Evolutionary conservation across 2,329 filamentous ascomycete species (phyloP).

Genomic region (Catunica adiposa): DNA sequence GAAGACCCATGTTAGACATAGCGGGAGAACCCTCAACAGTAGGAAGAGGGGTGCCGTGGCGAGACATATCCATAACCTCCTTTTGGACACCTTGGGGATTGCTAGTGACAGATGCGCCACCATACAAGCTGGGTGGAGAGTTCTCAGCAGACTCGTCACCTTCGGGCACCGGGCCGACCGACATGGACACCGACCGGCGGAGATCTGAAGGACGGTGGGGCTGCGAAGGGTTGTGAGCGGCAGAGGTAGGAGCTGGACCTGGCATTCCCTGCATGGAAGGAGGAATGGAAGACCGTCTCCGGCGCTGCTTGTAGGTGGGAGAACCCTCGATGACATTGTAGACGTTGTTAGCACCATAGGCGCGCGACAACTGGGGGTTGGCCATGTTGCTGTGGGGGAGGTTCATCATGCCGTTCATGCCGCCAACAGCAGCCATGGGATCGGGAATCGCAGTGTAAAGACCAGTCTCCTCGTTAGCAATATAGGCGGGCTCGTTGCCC

Average conservation of each 20-base stretch:
- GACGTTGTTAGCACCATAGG: constrained; percentile 59
- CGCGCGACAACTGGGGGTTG: constrained; percentile 61
- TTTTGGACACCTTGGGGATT: constrained; percentile 23
- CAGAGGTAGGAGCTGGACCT: constrained; percentile 43
- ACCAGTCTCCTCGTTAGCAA: constrained; percentile 93
- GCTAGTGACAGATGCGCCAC: constrained; percentile 45
- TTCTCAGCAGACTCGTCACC: constrained; percentile 63
- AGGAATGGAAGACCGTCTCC: constrained; percentile 83
- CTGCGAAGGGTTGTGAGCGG: constrained; percentile 27
- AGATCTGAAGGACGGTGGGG: constrained; percentile 72
- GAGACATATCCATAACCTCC: constrained; percentile 67
- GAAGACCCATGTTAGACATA: constrained; percentile 51
- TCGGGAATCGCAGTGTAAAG: constrained; percentile 92
- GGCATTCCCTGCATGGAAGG: constrained; percentile 55
- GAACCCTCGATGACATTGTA: constrained; percentile 96
- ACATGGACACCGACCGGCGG: constrained; percentile 75
- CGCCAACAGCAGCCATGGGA: constrained; percentile 53
- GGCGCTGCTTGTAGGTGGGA: constrained; percentile 94
- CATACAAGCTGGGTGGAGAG: constrained; percentile 62
- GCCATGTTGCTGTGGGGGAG: constrained; percentile 65
- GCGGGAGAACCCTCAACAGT: constrained; percentile 69
- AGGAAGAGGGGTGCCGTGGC: constrained; percentile 78
- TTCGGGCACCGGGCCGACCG: constrained; percentile 60
- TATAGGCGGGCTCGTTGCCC: constrained; percentile 81
- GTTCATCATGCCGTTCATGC: constrained; percentile 78